Evolutionary conservation across 306 rosid species (phyloP), one percentile per base, ranked within the genome.

Genomic region (Senna tora): DNA sequence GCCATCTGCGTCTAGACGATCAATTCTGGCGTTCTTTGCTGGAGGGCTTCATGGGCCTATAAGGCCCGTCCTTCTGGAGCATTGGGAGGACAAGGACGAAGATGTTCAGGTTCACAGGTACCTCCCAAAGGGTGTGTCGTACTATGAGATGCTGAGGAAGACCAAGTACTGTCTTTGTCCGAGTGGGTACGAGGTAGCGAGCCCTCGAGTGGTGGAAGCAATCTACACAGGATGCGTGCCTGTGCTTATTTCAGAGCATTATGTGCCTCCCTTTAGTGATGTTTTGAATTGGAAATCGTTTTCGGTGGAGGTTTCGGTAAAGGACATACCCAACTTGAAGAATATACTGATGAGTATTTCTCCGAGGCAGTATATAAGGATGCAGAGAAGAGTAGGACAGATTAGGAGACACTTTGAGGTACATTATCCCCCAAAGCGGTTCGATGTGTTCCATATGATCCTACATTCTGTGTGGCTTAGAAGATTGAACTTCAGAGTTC

Each of bases 381-480:
- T 88, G 99, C 89, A 95, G 15, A 85, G 89, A 51, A 89, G 97
- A 71, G 86, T 95, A n/a, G 60, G 56, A 2, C 84, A 86, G 2
- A 73, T 89, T 65, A 84, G 97, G 68, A 86, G 81, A 61, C 99
- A 94, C 16, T 94, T 94, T 41, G 99, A 87, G 86, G 84, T 89
- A 0, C 84, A 94, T 57, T 89, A 82, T 51, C 97, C 97, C 1
- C 93, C 97, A 0, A 85, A 81, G 84, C 32, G 99, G 39, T 94
- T 73, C 4, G 99, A 94, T 65, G 93, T 89, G 28, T 94, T 89
- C 32, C 97, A 91, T 42, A 91, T 91, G 99, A 85, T 88, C 62
- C 91, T 91, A 15, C 99, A 94, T 71, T 94, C 99, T 10, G 83
- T 94, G 0, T 94, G 97, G 99, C 93, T 94, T 30, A 85, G 99